Base-by-base conservation (phyloP, 805 yeast species). In the Nakazawaea holstii region DNA sequence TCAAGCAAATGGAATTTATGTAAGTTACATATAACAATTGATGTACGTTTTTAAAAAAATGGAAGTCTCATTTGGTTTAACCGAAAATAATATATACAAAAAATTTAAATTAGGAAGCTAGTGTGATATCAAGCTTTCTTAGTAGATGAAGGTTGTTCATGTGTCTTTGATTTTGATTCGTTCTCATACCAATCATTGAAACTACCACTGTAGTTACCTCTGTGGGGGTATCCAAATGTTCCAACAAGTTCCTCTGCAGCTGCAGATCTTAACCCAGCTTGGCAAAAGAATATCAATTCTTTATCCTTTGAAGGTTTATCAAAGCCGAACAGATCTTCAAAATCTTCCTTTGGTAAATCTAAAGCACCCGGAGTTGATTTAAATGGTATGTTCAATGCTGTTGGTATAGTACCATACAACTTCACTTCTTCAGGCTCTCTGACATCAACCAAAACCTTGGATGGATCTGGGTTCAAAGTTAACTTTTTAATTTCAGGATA, bases 291-390 rank as follows among this genome's bases (percentile, higher is more conserved):
- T 37, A 92, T 77, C 60, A 92, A 72, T 55, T 87, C 87, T 60
- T 85, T 79, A 43, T 80, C 82, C 41, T 70, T 65, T 6, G 68
- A 56, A 2, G 99, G 99, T 69, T 92, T 92, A 11, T 72, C 73
- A 59, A 90, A 82, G 11, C 95, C 92, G 68, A 91, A 89, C 41
- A 79, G 72, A 33, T 85, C 87, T 57, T 80, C 76, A 59, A 94
- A 92, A 54, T 87, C 96, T 46, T 87, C 95, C 6, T 76, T 74
- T 1, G 82, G 66, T 43, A 92, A 76, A 42, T 87, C 89, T 51
- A 92, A 73, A 0, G 98, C 98, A 17, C 96, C 96, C 0, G 98
- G 98, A 10, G 91, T 79, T 4, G 94, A 80, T 60, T 89, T 89
- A 68, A 82, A 84, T 15, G 99, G 98, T 49, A 92, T 77, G 61